Conservation (phyloP, 2,329 filamentous ascomycete genomes). For the Colletotrichum cereale region DNA sequence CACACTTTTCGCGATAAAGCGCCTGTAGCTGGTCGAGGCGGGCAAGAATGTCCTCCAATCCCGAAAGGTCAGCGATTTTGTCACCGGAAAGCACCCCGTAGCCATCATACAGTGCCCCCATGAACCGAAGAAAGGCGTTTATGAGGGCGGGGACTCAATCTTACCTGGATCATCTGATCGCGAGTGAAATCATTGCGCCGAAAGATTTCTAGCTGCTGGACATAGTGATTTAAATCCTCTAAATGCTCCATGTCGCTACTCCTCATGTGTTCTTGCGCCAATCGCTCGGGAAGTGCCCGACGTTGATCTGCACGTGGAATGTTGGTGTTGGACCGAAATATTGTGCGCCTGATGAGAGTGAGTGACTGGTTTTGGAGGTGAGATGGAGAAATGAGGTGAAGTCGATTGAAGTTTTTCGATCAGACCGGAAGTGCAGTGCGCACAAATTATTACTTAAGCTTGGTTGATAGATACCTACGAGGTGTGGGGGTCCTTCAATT, state of each 20-base stretch:
- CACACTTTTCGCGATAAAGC: slow-evolving; percentile 36
- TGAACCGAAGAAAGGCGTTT: neutral
- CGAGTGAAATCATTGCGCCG: slow-evolving; percentile 32
- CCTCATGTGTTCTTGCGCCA: neutral
- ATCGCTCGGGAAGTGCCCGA: neutral
- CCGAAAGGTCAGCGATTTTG: neutral
- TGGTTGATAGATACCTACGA: neutral
- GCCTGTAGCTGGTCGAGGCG: slow-evolving; percentile 23
- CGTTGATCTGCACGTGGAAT: neutral
- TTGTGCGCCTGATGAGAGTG: neutral
- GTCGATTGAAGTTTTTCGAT: slow-evolving; percentile 7
- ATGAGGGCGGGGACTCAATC: neutral
- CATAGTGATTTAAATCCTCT: slow-evolving; percentile 20
- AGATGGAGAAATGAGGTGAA: neutral
- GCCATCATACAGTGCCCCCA: neutral
- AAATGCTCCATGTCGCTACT: slow-evolving; percentile 18
- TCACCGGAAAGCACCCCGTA: too few relatives aligned
- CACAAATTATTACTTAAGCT: slow-evolving; percentile 5
- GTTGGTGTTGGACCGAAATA: neutral
- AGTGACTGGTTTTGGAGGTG: neutral
- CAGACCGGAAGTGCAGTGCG: neutral
- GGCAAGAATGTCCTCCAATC: slow-evolving; percentile 22
- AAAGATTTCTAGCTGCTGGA: slow-evolving; percentile 32
- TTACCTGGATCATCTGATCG: slow-evolving; percentile 39
- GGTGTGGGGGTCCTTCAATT: neutral